Evolutionary conservation across 2,329 filamentous ascomycete species (phyloP).

Genomic region (Fusarium sp.): DNA sequence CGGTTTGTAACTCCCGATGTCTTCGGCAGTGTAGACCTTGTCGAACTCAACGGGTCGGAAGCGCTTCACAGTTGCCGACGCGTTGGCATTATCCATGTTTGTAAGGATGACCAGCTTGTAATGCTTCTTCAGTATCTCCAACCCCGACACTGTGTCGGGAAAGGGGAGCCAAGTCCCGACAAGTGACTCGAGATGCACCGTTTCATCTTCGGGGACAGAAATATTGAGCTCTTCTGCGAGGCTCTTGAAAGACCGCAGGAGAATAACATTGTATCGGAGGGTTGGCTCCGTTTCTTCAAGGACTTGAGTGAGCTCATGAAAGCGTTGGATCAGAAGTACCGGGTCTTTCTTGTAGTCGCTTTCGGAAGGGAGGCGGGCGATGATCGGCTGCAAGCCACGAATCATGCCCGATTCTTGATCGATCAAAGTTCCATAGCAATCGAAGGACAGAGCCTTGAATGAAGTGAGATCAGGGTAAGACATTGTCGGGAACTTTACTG

Average conservation of each 20-base stretch:
- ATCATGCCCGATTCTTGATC: conserved; percentile 23
- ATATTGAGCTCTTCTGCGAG: neutral
- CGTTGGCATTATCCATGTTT: conserved; percentile 28
- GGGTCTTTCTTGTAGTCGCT: neutral
- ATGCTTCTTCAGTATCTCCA: conserved; percentile 14
- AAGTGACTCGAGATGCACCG: neutral
- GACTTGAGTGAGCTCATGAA: neutral
- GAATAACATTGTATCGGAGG: conserved; percentile 2
- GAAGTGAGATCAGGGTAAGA: neutral
- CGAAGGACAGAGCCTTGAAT: conserved; percentile 21
- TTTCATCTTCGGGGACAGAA: neutral
- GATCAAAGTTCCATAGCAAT: conserved; percentile 21
- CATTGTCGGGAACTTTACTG: neutral
- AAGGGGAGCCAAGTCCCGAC: conserved; percentile 20
- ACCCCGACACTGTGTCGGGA: conserved; percentile 1
- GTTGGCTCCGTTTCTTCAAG: conserved; percentile 10
- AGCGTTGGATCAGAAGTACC: neutral
- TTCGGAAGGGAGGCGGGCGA: neutral
- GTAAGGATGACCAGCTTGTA: conserved; percentile 22
- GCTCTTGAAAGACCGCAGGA: conserved; percentile 9
- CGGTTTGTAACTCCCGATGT: conserved; percentile 28
- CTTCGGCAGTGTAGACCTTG: conserved; percentile 21
- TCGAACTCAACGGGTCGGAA: conserved; percentile 19
- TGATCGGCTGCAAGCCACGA: conserved; percentile 1
- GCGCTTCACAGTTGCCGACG: neutral